phyloP scores from a whole-genome alignment of 169 alveolate species.

The Plasmodium vivax region DNA sequence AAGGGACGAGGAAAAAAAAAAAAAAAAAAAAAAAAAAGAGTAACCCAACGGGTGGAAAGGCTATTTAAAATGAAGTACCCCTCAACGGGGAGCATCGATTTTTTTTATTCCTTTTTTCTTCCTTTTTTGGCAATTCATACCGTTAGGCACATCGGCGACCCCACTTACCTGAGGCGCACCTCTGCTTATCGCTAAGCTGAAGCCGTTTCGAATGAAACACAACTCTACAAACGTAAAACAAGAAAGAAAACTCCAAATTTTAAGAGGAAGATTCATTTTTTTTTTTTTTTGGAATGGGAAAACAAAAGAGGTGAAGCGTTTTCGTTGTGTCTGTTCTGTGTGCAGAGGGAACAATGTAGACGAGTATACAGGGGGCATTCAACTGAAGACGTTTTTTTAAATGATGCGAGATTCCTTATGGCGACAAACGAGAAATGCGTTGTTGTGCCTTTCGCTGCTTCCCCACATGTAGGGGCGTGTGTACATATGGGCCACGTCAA shows the following conservation, averaged over 20 bases:
- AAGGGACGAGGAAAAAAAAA: not conserved
- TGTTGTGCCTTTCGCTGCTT: not conserved
- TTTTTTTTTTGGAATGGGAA: not conserved
- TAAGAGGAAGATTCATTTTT: conserved; percentile 42
- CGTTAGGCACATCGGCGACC: conserved; percentile 21
- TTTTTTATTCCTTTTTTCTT: not conserved
- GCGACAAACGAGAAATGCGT: not conserved
- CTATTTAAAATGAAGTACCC: not conserved
- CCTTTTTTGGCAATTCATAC: conserved; percentile 18
- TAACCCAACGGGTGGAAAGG: not conserved
- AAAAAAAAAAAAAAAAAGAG: not conserved
- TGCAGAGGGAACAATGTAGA: not conserved
- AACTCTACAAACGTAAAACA: conserved; percentile 10
- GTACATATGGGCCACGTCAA: not conserved
- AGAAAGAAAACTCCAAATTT: conserved; percentile 16
- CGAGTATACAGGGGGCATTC: not conserved
- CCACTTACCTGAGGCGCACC: not conserved
- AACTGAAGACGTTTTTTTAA: not conserved
- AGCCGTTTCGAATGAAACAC: conserved; percentile 6
- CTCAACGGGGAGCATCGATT: not conserved
- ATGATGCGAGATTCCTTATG: not conserved
- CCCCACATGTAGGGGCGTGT: not conserved
- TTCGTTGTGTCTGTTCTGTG: not conserved
- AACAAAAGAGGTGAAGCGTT: not conserved
- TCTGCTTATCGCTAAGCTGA: not conserved